These are phyloP conservation scores for Vitis hybrid DNA, from an alignment of 177 flowering plant species.

Conservation along the genomic window DNA sequence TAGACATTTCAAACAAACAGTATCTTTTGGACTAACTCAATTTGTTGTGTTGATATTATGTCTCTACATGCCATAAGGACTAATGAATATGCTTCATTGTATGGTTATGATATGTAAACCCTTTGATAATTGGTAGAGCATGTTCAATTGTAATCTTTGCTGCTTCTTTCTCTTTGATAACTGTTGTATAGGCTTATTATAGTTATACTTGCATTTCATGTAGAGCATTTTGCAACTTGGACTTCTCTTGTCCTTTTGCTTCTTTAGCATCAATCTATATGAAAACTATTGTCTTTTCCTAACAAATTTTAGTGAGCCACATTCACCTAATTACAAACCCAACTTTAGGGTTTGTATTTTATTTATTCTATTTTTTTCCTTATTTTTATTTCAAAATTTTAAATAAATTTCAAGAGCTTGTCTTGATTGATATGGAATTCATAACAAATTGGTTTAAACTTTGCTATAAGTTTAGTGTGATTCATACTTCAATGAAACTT, in stretches of 20 bases:
- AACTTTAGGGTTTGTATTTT: background rate
- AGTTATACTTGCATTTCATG: conserved; percentile 57
- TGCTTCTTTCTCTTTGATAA: conserved; percentile 70
- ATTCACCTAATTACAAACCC: conserved; percentile 3
- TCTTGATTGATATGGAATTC: background rate
- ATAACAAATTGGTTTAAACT: background rate
- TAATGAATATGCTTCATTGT: too few species aligned
- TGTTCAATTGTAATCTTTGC: conserved; percentile 73
- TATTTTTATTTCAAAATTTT: too few species aligned
- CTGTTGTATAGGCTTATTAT: conserved; percentile 41
- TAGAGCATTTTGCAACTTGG: conserved; percentile 57
- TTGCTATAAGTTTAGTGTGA: too few species aligned
- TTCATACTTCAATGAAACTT: too few species aligned
- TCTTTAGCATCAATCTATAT: conserved; percentile 76
- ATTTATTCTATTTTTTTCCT: background rate
- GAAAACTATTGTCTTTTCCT: too few species aligned
- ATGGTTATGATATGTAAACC: conserved; percentile 1
- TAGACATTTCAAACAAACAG: background rate
- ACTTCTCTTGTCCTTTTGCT: conserved; percentile 71
- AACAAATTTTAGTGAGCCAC: too few species aligned
- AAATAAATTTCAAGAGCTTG: background rate
- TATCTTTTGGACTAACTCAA: background rate
- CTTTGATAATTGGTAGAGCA: conserved; percentile 75
- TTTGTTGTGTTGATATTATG: too few species aligned
- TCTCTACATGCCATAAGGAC: too few species aligned